phyloP scores from a whole-genome alignment of 768 basidiomycete genomes.

The Galerina sulciceps region DNA sequence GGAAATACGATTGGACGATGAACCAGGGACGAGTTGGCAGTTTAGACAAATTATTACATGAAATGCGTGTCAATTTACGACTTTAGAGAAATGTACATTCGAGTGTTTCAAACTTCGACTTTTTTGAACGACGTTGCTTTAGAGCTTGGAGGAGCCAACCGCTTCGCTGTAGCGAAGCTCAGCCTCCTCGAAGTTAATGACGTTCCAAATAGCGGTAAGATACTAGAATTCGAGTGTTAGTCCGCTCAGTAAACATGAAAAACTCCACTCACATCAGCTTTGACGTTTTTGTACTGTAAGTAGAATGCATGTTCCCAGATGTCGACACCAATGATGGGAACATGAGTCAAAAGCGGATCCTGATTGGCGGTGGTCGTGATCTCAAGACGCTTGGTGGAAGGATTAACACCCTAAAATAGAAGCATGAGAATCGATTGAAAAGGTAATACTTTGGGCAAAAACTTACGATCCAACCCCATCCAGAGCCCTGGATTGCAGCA shows the following conservation, averaged over 20 bases:
- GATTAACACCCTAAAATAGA: conserved; percentile 65
- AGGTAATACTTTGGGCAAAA: background rate
- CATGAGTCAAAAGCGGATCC: conserved; percentile 80
- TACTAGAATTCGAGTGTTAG: conserved; percentile 72
- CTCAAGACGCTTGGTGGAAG: conserved; percentile 72
- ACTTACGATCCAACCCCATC: conserved; percentile 96
- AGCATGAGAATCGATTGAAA: background rate
- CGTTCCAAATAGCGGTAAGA: conserved; percentile 94
- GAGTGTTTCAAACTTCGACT: background rate
- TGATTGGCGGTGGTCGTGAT: conserved; percentile 94
- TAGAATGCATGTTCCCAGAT: conserved; percentile 98
- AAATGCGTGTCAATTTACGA: too few species aligned
- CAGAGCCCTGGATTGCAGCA: conserved; percentile 87
- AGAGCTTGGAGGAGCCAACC: conserved; percentile 20
- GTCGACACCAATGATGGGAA: conserved; percentile 90
- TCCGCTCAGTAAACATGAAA: conserved; percentile 31
- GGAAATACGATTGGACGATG: too few species aligned
- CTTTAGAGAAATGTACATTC: background rate
- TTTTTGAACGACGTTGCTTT: background rate
- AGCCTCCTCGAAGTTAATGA: conserved; percentile 92
- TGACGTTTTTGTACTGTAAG: conserved; percentile 95
- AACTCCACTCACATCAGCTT: conserved; percentile 74
- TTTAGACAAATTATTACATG: too few species aligned
- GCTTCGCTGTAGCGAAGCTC: conserved; percentile 65
- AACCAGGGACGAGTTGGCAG: too few species aligned